Evolutionary conservation across 2,329 filamentous ascomycete genomes (phyloP), one percentile per base, ranked within the genome.

Genomic region (Diaporthe citrichinensis): DNA sequence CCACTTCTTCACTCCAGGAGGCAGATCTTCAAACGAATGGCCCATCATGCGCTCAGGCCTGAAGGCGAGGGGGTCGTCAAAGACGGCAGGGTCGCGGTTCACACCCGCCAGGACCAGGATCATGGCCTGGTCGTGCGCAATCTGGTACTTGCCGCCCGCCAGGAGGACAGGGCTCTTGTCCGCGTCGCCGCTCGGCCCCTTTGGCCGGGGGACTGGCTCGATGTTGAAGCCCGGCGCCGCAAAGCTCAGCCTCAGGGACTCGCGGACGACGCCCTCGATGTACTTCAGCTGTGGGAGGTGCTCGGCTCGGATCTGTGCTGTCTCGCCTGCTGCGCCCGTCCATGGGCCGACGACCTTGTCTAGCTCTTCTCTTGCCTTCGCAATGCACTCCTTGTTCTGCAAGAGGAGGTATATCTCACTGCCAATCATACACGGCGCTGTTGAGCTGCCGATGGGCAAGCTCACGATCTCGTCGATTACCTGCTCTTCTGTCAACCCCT

Each of bases 381-480:
- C 79, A n/a, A 90, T 82, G 0, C 83, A 85, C 0, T 84, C 80
- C 0, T 89, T 89, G 79, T 89, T 89, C 81, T 87, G 87, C 1
- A 88, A 77, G 3, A 92, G 83, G 69, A 89, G 86, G 78, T 88
- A 87, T 76, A 91, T 87, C 12, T 84, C 83, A 10, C 83, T 85
- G 76, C 82, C 84, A 76, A 89, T 80, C 79, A 85, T 83, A 75
- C 85, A 87, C 2, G 87, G 87, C 4, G 87, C 85, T 0, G 88
- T 89, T 80, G 85, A 87, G 81, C 85, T 88, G 5, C 89, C 90
- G 71, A 92, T 91, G 55, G 93, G 88, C 85, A 94, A 93, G 3
- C 89, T 89, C 72, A 94, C 90, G 78, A 94, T 91, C 81, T 94
- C 92, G 81, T 94, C 91, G 65, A 93, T 87, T 67, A 94, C 88